Percentiles rank a stretch among this genome's conserved stretches.
phyloP scores from a whole-genome alignment of 768 basidiomycete species.

The Strobilomyces dryophilus region DNA sequence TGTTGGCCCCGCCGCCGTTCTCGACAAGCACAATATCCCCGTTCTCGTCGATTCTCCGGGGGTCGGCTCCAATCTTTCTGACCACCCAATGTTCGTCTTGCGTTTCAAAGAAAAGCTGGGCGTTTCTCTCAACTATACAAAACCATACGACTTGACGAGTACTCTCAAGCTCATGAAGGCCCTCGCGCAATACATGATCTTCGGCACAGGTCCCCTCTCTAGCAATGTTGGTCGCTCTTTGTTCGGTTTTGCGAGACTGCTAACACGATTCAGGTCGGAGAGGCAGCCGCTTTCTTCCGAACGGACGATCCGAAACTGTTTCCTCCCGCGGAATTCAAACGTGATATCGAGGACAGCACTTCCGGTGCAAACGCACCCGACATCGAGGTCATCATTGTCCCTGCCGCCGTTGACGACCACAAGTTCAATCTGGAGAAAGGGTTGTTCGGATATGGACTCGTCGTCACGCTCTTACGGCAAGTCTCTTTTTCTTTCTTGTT shows the following conservation, averaged over 20 bases:
- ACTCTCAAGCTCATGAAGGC: slow-evolving; percentile 30
- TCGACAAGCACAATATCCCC: slow-evolving; percentile 49
- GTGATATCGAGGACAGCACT: slow-evolving; percentile 26
- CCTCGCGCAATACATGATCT: slow-evolving; percentile 39
- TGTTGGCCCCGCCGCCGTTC: slow-evolving; percentile 61
- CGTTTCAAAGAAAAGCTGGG: slow-evolving; percentile 50
- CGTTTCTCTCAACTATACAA: slow-evolving; percentile 38
- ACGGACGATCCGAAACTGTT: slow-evolving; percentile 30
- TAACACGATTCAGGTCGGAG: slow-evolving; percentile 22
- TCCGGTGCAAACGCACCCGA: slow-evolving; percentile 30
- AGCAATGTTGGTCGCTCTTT: slow-evolving; percentile 42
- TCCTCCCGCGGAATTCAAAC: slow-evolving; percentile 26
- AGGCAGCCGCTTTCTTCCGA: slow-evolving; percentile 31
- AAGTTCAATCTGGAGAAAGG: background rate
- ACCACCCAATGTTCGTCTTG: slow-evolving; percentile 57
- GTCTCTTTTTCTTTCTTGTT: background rate
- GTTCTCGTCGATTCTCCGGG: slow-evolving; percentile 62
- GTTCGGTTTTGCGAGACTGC: background rate
- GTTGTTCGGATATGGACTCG: slow-evolving; percentile 18
- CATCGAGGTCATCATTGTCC: slow-evolving; percentile 23
- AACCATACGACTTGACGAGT: slow-evolving; percentile 18
- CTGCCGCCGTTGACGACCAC: background rate
- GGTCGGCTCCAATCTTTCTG: slow-evolving; percentile 70
- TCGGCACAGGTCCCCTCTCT: slow-evolving; percentile 46
- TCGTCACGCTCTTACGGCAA: slow-evolving; percentile 23